Conservation (phyloP, 1,139 yeast species). For the Hansenula sp. region DNA sequence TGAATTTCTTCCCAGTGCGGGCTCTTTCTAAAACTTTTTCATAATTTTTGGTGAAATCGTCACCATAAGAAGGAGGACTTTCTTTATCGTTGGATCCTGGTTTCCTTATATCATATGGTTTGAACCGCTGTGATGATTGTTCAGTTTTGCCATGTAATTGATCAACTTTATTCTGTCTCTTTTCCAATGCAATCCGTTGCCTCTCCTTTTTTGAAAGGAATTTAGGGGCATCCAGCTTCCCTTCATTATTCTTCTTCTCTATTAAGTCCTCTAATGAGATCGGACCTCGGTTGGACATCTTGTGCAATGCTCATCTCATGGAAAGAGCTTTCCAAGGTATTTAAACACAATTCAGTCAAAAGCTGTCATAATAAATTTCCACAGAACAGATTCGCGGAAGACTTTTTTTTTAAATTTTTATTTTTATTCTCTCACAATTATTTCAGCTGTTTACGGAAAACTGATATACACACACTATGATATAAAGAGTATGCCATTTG, state of each 20-base stretch:
- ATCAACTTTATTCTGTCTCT: constrained; percentile 4
- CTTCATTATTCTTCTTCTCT: constrained; percentile 24
- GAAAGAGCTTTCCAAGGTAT: too few species aligned
- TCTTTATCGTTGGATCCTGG: background rate
- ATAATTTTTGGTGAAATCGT: constrained; percentile 18
- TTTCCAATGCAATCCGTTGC: constrained; percentile 25
- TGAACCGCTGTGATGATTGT: constrained; percentile 3
- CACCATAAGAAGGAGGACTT: constrained; percentile 19
- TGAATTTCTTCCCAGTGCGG: constrained; percentile 37
- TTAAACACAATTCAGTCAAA: too few species aligned
- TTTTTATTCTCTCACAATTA: too few species aligned
- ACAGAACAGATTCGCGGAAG: background rate
- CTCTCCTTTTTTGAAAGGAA: constrained; percentile 50
- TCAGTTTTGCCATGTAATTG: constrained; percentile 15
- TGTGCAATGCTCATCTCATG: too few species aligned
- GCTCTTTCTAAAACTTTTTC: constrained; percentile 4
- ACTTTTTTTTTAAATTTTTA: too few species aligned
- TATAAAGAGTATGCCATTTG: too few species aligned
- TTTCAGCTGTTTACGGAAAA: too few species aligned
- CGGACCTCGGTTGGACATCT: constrained; percentile 11
- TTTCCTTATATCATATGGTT: background rate
- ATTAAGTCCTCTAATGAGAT: constrained; percentile 43
- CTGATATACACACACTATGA: too few species aligned
- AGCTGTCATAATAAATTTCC: background rate
- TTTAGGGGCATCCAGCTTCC: constrained; percentile 32